These are phyloP conservation scores for Cercospora brassicicola DNA, from an alignment of 2,329 filamentous ascomycete genomes.

Conservation along the genomic window DNA sequence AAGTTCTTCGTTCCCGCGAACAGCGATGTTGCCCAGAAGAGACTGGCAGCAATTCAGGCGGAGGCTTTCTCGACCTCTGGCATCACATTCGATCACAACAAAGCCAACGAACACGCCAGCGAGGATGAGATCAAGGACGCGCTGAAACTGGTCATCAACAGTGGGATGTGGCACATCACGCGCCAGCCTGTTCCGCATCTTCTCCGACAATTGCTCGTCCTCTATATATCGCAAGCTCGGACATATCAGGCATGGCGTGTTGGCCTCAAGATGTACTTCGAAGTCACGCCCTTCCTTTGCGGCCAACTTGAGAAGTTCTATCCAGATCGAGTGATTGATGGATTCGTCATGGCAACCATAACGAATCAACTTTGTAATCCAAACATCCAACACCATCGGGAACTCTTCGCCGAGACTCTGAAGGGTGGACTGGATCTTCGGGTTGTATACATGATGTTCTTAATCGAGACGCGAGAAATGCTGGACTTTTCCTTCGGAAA, in stretches of 20 bases:
- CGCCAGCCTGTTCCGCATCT: constrained; percentile 58
- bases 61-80: constrained; percentile 32
- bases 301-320: constrained; percentile 44
- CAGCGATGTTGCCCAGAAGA: constrained; percentile 23
- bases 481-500: constrained; percentile 48
- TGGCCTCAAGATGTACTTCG: constrained; percentile 52
- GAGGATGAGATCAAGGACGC: constrained; percentile 33
- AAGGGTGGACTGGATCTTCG: constrained; percentile 44
- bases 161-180: constrained; percentile 48
- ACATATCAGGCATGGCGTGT: constrained; percentile 54
- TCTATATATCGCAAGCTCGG: constrained; percentile 46
- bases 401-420: constrained; percentile 35
- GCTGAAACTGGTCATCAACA: constrained; percentile 37
- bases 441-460: constrained; percentile 46
- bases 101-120: constrained; percentile 27
- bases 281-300: constrained; percentile 53
- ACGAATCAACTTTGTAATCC: constrained; percentile 30
- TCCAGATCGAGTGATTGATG: constrained; percentile 56
- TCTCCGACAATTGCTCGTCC: constrained; percentile 55
- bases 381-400: constrained; percentile 19
- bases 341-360: constrained; percentile 35
- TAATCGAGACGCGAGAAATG: constrained; percentile 44
- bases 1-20: constrained; percentile 25
- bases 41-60: constrained; percentile 32
- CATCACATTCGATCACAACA: constrained; percentile 29